Conservation (phyloP, 164 flowering plant genomes). For the Chimonanthus salicifolius region DNA sequence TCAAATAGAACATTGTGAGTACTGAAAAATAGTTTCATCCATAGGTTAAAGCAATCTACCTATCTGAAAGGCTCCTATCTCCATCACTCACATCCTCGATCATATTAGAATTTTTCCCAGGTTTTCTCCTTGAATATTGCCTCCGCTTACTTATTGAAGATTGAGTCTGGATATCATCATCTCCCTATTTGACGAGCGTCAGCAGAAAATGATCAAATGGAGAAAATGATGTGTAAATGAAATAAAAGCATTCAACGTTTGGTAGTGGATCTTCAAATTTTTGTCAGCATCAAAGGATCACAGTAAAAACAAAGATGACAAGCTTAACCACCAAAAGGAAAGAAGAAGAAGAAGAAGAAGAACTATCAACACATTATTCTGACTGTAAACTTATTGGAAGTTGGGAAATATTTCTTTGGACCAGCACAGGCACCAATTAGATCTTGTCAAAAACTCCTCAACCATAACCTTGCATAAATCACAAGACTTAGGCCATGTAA, state of each 20-base stretch:
- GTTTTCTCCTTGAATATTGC: conserved; percentile 27
- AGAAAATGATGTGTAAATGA: not conserved
- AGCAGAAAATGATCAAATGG: conserved; percentile 1
- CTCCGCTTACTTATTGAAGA: conserved; percentile 29
- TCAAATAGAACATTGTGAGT: not conserved
- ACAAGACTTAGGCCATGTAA: too few species aligned
- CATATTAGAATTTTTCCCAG: conserved; percentile 18
- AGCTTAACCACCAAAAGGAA: too few species aligned
- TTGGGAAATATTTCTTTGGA: too few species aligned
- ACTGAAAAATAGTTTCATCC: not conserved
- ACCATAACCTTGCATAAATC: too few species aligned
- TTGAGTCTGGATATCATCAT: conserved; percentile 29
- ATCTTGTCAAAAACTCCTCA: too few species aligned
- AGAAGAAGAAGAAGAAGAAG: too few species aligned
- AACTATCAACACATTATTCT: too few species aligned
- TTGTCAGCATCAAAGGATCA: too few species aligned
- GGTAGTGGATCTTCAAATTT: too few species aligned
- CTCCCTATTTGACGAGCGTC: conserved; percentile 44
- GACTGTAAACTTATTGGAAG: too few species aligned
- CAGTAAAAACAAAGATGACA: too few species aligned
- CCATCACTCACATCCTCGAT: conserved; percentile 26
- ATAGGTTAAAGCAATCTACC: conserved; percentile 8
- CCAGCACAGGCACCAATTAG: too few species aligned
- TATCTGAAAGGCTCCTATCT: conserved; percentile 22
- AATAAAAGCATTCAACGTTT: not conserved